Evolutionary conservation across 1,284 basidiomycete species (phyloP), one percentile per base, ranked within the genome.

Genomic region (Moesziomyces antarcticus): DNA sequence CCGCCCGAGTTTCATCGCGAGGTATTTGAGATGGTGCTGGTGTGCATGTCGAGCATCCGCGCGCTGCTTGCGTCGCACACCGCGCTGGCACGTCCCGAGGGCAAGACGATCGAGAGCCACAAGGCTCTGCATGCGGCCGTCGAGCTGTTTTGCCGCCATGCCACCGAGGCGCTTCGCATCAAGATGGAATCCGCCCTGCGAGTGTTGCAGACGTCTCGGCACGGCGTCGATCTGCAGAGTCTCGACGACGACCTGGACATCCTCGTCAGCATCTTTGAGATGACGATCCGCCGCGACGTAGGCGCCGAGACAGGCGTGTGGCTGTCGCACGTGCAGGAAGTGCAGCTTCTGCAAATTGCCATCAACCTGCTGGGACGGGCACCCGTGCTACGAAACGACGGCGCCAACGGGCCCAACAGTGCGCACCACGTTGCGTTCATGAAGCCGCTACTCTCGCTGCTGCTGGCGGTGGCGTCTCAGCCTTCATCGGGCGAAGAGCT

Each of bases 401-500:
- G 51, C 24, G 41, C 51, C 21, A 57, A 56, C 25, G 53, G 56
- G 14, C 60, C 70, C 5, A 67, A 67, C 54, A 60, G 58, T 7
- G 57, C 70, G 20, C 70, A 68, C 41, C 60, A 68, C 21, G 60
- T 73, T 13, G 53, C 56, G 11, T 73, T 73, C 30, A 60, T 73
- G 70, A 63, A 63, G 50, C 70, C 93, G 70, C 85, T 97, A 59
- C 88, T 97, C 54, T 86, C 91, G 13, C 91, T 97, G 85, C 92
- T 97, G 79, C 91, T 94, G 85, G 89, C 92, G 0, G 86, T 97
- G n/a, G 92, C 93, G 5, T 89, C 89, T 54, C 88, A 91, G 54
- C 88, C 90, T 0, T 87, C 88, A 1, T 90, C 92, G 1, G 93
- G 94, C 2, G 94, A 97, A 83, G 87, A 91, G 63, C 88, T 97